Conservation (phyloP, 2,329 filamentous ascomycete genomes). For the Ophiosphaerella herpotricha region DNA sequence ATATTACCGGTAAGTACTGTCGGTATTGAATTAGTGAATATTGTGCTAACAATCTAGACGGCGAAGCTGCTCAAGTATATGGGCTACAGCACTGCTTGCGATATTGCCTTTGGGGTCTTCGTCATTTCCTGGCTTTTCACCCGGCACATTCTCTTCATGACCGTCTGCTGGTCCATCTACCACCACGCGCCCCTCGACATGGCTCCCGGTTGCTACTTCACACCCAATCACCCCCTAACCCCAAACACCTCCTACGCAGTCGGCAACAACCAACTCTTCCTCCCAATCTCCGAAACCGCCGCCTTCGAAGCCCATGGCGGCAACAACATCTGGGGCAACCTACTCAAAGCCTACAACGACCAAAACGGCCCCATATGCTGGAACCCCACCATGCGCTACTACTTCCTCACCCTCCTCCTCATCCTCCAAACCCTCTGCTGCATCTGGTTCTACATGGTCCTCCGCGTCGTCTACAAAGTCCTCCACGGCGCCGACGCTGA, state of each 20-base stretch:
- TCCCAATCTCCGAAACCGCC: constrained; percentile 59
- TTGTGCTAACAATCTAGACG: constrained; percentile 56
- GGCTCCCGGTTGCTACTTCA: constrained; percentile 70
- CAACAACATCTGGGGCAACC: constrained; percentile 56
- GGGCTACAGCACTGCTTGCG: constrained; percentile 75
- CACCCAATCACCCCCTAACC: constrained; percentile 15
- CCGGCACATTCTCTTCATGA: constrained; percentile 79
- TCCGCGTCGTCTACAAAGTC: constrained; percentile 80
- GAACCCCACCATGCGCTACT: constrained; percentile 72
- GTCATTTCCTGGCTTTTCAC: constrained; percentile 82
- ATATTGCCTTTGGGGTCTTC: constrained; percentile 82
- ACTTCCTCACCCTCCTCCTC: constrained; percentile 77
- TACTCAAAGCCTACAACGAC: constrained; percentile 75
- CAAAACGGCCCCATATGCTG: constrained; percentile 78
- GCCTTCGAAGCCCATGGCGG: constrained; percentile 47
- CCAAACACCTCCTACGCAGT: constrained; percentile 50
- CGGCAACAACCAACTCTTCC: constrained; percentile 30
- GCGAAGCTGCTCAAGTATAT: constrained; percentile 93
- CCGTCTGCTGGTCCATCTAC: constrained; percentile 83
- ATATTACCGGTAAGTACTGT: constrained; percentile 70
- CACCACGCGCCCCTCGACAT: constrained; percentile 66
- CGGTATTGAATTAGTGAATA: neutral
- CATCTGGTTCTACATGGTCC: constrained; percentile 88
- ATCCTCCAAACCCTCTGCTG: constrained; percentile 79
- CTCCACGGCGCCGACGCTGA: constrained; percentile 77